phyloP scores from a whole-genome alignment of 164 flowering plant genomes.

The Umbellularia californica region DNA sequence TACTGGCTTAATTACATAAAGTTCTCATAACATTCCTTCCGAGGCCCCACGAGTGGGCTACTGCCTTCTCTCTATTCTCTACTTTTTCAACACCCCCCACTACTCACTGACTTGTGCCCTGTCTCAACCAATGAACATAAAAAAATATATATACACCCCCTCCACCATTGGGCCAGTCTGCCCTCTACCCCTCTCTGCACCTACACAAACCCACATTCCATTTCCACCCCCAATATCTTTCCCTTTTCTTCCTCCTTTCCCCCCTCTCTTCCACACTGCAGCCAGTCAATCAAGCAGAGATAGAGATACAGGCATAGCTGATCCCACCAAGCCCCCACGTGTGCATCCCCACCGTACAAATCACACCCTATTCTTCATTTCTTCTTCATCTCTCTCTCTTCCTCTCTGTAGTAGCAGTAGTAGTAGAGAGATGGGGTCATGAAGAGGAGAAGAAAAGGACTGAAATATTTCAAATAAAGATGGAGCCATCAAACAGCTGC shows the following conservation, averaged over 20 bases:
- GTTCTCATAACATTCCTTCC: constrained; percentile 22
- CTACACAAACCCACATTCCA: not conserved
- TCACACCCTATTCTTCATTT: not conserved
- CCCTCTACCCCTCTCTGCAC: not conserved
- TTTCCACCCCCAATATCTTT: not conserved
- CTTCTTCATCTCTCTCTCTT: not conserved
- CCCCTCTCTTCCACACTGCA: not conserved
- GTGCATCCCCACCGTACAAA: not conserved
- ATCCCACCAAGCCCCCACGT: not conserved
- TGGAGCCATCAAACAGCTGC: not conserved
- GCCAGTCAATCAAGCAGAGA: not conserved
- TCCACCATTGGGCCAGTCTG: not conserved
- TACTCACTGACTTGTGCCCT: not conserved
- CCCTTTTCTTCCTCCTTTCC: not conserved
- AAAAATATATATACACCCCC: not conserved
- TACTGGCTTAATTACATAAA: not conserved
- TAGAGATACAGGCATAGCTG: not conserved
- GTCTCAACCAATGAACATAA: not conserved
- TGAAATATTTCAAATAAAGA: not conserved
- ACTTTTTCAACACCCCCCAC: not conserved
- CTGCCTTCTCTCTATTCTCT: not conserved
- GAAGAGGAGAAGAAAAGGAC: not conserved
- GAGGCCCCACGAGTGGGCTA: constrained; percentile 27
- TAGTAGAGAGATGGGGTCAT: not conserved
- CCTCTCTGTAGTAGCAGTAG: not conserved